These are phyloP conservation scores for Daldinia eschscholtzii DNA, from an alignment of 2,329 filamentous ascomycete genomes.

Conservation along the genomic window DNA sequence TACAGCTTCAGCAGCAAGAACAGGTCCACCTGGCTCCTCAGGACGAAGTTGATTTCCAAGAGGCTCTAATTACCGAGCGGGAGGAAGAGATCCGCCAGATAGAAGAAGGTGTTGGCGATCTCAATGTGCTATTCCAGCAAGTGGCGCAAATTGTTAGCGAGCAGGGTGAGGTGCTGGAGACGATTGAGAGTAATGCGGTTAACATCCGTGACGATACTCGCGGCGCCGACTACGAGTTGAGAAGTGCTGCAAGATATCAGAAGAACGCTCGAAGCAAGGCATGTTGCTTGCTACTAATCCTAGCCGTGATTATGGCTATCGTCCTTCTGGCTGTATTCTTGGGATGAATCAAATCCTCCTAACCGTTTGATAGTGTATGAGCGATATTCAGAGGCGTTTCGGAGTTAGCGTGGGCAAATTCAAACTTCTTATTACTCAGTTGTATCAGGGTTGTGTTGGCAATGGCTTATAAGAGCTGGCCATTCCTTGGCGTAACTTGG, in stretches of 20 bases:
- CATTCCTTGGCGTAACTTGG: conserved; percentile 9
- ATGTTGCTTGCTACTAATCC: conserved; percentile 89
- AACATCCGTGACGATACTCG: conserved; percentile 83
- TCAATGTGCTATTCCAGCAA: conserved; percentile 97
- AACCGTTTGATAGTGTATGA: conserved; percentile 24
- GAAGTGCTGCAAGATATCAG: conserved; percentile 90
- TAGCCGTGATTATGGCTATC: conserved; percentile 89
- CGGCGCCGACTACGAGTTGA: conserved; percentile 87
- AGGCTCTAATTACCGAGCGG: conserved; percentile 93
- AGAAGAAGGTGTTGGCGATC: conserved; percentile 92
- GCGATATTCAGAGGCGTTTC: conserved; percentile 41
- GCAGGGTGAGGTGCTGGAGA: conserved; percentile 89
- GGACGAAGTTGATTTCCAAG: conserved; percentile 97
- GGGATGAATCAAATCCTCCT: conserved; percentile 62
- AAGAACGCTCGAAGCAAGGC: conserved; percentile 95
- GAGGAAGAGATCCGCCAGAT: conserved; percentile 98
- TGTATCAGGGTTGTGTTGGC: conserved; percentile 26
- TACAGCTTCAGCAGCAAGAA: conserved; percentile 75
- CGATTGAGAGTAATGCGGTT: conserved; percentile 90
- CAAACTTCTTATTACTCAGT: conserved; percentile 12
- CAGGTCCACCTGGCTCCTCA: conserved; percentile 87
- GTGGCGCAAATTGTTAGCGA: conserved; percentile 98
- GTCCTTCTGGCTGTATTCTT: conserved; percentile 88
- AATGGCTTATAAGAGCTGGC: conserved; percentile 16
- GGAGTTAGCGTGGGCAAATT: conserved; percentile 29